A percentile compares a stretch with the other conserved stretches of the same genome.
Evolutionary conservation across 306 rosid species (phyloP).

Genomic region (Cyamopsis tetragonoloba): DNA sequence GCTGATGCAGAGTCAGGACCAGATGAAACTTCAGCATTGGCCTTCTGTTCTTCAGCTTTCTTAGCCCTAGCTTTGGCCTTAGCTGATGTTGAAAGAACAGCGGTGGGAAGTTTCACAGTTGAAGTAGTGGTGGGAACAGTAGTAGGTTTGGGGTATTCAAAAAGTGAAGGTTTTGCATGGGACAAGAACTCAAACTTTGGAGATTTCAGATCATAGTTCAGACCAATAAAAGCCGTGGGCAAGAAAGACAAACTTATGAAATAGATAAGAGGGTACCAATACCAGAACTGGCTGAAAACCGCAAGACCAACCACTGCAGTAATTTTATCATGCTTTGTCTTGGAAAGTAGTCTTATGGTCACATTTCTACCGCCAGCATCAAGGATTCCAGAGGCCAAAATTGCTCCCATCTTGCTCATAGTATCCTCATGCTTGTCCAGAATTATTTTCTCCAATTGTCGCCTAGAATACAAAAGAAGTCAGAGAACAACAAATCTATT

Average conservation of each 20-base stretch:
- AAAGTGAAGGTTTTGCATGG: constrained; percentile 88
- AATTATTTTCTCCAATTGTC: constrained; percentile 92
- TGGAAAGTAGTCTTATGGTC: constrained; percentile 81
- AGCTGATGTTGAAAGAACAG: constrained; percentile 91
- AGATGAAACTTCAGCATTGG: constrained; percentile 63
- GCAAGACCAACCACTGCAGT: constrained; percentile 99
- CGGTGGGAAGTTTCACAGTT: constrained; percentile 94
- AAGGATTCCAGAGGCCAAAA: constrained; percentile 96
- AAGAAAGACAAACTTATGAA: constrained; percentile 87
- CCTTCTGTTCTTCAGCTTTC: constrained; percentile 91
- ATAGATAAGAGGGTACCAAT: constrained; percentile 98
- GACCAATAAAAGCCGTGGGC: constrained; percentile 89
- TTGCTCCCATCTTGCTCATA: constrained; percentile 99
- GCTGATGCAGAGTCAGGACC: constrained; percentile 51
- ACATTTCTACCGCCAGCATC: constrained; percentile 99
- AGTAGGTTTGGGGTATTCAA: constrained; percentile 92
- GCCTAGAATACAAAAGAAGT: constrained; percentile 44
- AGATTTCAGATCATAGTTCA: constrained; percentile 84
- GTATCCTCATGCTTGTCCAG: constrained; percentile 98
- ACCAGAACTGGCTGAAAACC: constrained; percentile 99
- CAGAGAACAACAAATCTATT: background rate
- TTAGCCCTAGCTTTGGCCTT: constrained; percentile 99
- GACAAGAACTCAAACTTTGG: constrained; percentile 91
- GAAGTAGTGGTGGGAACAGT: constrained; percentile 75
- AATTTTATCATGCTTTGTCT: constrained; percentile 90